Evolutionary conservation across 2,329 filamentous ascomycete genomes (phyloP), one percentile per base, ranked within the genome.

Genomic region (Biscogniauxia sp.): DNA sequence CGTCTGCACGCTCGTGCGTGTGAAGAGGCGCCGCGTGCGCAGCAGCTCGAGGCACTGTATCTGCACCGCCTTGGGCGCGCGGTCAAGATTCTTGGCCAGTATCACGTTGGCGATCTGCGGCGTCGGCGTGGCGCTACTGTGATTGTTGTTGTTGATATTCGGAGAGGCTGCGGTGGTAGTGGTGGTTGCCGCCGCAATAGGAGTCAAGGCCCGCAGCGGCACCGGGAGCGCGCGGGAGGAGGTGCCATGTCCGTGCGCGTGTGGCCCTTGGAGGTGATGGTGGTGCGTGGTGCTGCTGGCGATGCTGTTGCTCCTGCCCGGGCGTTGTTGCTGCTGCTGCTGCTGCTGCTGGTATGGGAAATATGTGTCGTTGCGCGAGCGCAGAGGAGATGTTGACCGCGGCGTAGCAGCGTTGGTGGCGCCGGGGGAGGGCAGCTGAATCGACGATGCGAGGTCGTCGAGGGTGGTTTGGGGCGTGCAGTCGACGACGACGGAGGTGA

Each of bases 11-110:
- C 88, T 86, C 1, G 87, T 91, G 63, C 88, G 86, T 2, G 90
- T 93, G 70, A 90, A 90, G 70, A 96, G 87, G 63, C 91, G 87
- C 61, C 86, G 88, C 0, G 89, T 91, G 57, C 91, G 88, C 59
- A 98, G 86, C 9, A 98, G 85, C 83, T 96, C 80, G 25, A 87
- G 76, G 2, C 79, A 89, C 74, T 97, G 93, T 52, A 95, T 88
- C 76, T 99, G 95, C 11, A 98, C 87, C 57, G 86, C 84, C 41
- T 86, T 82, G n/a, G 84, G 83, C 0, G 92, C 90, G 56, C 79
- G 78, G 72, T 97, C 87, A 56, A 98, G 85, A 72, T 96, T 87
- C 67, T 88, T 90, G 1, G 91, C 91, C 56, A 99, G 84, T 20
- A 98, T 81, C 11, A 97, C 82, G 75, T 96, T 93, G 64, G 92